Conservation (phyloP, 2,329 filamentous ascomycete species). For the Stemphylium lycopersici region DNA sequence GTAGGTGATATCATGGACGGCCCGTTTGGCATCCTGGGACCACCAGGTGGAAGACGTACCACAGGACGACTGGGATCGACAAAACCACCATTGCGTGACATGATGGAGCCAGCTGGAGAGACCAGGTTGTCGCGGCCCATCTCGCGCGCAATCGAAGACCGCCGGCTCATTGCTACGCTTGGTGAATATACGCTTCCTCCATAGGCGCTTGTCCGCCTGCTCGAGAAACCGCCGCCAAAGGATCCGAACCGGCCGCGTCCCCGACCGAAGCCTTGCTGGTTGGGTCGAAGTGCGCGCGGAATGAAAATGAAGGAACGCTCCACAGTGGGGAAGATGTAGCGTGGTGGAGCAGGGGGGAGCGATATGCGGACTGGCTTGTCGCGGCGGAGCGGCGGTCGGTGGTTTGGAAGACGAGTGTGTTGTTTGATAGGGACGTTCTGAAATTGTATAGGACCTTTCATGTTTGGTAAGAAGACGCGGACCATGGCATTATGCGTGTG, state of each 20-base stretch:
- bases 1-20: slow-evolving; percentile 42
- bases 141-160: slow-evolving; percentile 77
- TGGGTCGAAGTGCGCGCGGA: slow-evolving; percentile 87
- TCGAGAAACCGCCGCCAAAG: slow-evolving; percentile 67
- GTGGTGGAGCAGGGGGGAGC: slow-evolving; percentile 76
- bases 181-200: slow-evolving; percentile 82
- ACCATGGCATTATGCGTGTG: slow-evolving; percentile 85
- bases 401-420: slow-evolving; percentile 92
- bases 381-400: slow-evolving; percentile 88
- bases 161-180: slow-evolving; percentile 84
- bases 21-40: slow-evolving; percentile 45
- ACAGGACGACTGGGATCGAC: slow-evolving; percentile 72
- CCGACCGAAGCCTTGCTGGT: slow-evolving; percentile 76
- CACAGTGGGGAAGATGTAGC: slow-evolving; percentile 88
- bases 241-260: slow-evolving; percentile 74
- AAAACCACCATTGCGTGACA: slow-evolving; percentile 68
- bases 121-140: slow-evolving; percentile 74
- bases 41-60: slow-evolving; percentile 77
- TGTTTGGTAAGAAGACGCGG: slow-evolving; percentile 77
- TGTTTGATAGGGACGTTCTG: slow-evolving; percentile 81
- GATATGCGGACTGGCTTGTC: slow-evolving; percentile 97
- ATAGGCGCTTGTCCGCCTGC: slow-evolving; percentile 81
- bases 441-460: slow-evolving; percentile 74
- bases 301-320: slow-evolving; percentile 99
- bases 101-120: slow-evolving; percentile 79